Base-by-base conservation (phyloP, 805 yeast genomes). In the Teunomyces panamensis region DNA sequence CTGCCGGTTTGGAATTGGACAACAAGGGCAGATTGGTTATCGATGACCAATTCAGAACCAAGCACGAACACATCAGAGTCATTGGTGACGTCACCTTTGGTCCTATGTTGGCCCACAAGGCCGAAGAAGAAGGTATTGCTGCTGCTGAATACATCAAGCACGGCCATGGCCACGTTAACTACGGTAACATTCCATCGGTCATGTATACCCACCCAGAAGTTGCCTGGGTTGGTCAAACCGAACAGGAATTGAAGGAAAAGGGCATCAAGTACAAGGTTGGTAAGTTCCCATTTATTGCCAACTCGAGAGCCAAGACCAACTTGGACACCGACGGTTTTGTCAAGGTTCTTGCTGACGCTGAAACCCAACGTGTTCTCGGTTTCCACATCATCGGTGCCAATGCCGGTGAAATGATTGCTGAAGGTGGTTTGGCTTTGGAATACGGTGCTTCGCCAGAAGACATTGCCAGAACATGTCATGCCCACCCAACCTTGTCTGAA, bases 131-230 rank as follows among this genome's bases (percentile, higher is more conserved):
- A 79, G 99, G 97, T 74, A 85, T 94, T 59, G 99, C 99, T 49
- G 98, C 96, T 57, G 98, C 80, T 56, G 99, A 94, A 77, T 88
- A 83, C 78, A 82, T 94, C 69, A 89, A 89, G 78, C 73, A 73
- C 58, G 99, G 98, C 56, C 87, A 87, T 67, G 99, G 99, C 51
- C 99, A 94, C 69, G 98, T 94, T 58, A 94, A 94, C 84, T 94
- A 94, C 75, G 96, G 85, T 60, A 95, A 88, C 77, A 94, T 94
- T 60, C 99, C 99, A 56, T 83, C 97, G 30, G 99, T 94, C 57
- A 94, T 94, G 99, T 94, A 94, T 80, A 85, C 98, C 43, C 97
- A 90, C 75, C 99, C 99, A 55, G 99, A 94, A 78, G 97, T 94
- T 59, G 98, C 98, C 45, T 94, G 99, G 99, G 96, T 88, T 59